Base-by-base conservation (phyloP, 2,329 filamentous ascomycete genomes). In the Xylariaceae sp. region DNA sequence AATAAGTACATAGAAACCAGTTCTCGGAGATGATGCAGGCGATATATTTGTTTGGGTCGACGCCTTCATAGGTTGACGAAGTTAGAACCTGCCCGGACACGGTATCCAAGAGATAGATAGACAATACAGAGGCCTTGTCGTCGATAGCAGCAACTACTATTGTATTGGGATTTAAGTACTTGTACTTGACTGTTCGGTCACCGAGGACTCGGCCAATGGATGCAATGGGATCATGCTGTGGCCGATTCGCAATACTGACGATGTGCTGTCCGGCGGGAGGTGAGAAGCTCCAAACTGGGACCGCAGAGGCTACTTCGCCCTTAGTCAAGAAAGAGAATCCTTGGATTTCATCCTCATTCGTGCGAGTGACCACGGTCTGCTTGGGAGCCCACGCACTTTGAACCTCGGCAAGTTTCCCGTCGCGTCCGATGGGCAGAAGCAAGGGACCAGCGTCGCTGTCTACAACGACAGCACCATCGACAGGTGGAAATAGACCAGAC, bases 151-250 rank as follows among this genome's bases (percentile, higher is more conserved):
- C 90, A 41, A 96, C 80, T 0, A 98, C 82, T 2, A 92, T 80
- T 6, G 91, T 83, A 74, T 96, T 97, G 0, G 91, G 87, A 76
- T 96, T 96, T 36, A 99, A 78, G 72, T 98, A 98, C 77, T 99
- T 99, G 85, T 99, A 99, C 62, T 94, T 84, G 44, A 99, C 95
- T n/a, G 87, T 88, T 39, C 95, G 86, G 69, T 99, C 90, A 23
- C 92, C 93, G 19, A 99, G 84, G 1, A 98, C 95, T 57, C 91
- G 92, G 8, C 95, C 95, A 66, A 99, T 96, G 0, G 95, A 98
- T 3, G 95, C 94, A 44, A 98, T 87, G 0, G 92, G 92, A 66
- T 99, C 93, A 63, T 94, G 89, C 2, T 83, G 71, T 8, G 91
- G 87, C 44, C 88, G 84, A 16, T 87, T 82, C 2, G 87, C 87